Conservation (phyloP, 2,329 filamentous ascomycete species). For the Beauveria sp. region DNA sequence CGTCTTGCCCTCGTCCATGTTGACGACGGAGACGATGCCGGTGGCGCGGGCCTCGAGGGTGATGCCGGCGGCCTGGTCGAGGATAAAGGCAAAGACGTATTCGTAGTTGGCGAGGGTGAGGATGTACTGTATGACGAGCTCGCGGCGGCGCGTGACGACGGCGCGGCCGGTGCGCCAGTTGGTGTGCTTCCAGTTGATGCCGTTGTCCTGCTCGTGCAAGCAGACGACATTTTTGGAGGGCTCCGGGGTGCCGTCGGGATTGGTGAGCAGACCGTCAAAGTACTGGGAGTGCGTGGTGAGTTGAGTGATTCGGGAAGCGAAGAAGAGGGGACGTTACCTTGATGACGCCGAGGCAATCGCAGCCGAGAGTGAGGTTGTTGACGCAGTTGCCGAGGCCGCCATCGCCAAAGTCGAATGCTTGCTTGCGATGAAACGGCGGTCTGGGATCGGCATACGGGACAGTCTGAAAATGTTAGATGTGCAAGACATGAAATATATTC, state of each 20-base stretch:
- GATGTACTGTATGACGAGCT: slow-evolving; percentile 53
- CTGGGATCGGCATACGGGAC: slow-evolving; percentile 61
- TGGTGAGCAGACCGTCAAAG: slow-evolving; percentile 27
- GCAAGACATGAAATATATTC: background rate
- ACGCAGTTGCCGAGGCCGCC: slow-evolving; percentile 56
- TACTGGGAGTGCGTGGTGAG: slow-evolving; percentile 18
- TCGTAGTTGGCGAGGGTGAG: slow-evolving; percentile 59
- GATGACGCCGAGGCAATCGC: slow-evolving; percentile 61
- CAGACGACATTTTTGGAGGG: slow-evolving; percentile 34
- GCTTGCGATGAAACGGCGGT: slow-evolving; percentile 56
- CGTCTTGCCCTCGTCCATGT: slow-evolving; percentile 46
- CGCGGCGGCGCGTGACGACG: slow-evolving; percentile 45
- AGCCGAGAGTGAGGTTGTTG: slow-evolving; percentile 60
- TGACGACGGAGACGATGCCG: slow-evolving; percentile 36
- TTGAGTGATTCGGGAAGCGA: too few relatives aligned
- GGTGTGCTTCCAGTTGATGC: slow-evolving; percentile 55
- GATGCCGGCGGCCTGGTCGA: slow-evolving; percentile 44
- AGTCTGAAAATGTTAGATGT: slow-evolving; percentile 14
- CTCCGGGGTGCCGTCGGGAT: slow-evolving; percentile 28
- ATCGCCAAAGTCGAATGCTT: slow-evolving; percentile 64
- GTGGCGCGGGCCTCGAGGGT: slow-evolving; percentile 26
- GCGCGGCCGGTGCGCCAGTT: slow-evolving; percentile 51
- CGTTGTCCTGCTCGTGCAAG: slow-evolving; percentile 31
- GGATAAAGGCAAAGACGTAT: slow-evolving; percentile 37
- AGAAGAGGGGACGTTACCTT: slow-evolving; percentile 17